phyloP scores from a whole-genome alignment of 129 eudicot species.

The Glebionis coronaria region DNA sequence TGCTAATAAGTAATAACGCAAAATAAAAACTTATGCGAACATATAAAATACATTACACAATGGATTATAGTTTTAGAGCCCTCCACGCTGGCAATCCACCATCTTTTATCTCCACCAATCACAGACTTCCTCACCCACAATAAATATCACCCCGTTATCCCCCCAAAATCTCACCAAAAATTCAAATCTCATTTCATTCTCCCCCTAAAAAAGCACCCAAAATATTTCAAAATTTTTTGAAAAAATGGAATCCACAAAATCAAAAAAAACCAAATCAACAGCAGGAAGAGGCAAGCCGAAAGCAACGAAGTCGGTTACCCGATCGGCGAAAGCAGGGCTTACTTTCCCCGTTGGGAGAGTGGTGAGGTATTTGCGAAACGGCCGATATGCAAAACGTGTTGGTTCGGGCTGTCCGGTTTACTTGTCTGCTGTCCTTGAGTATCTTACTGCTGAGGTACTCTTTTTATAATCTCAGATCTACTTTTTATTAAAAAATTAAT shows the following conservation, averaged over 20 bases:
- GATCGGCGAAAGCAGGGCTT: slow-evolving; percentile 63
- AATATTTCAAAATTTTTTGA: background rate
- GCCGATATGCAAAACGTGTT: slow-evolving; percentile 61
- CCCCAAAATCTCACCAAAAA: background rate
- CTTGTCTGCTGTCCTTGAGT: slow-evolving; percentile 70
- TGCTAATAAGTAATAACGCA: too few relatives aligned
- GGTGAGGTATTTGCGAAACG: slow-evolving; percentile 53
- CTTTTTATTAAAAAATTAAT: background rate
- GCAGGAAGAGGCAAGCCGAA: slow-evolving; percentile 52
- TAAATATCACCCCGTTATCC: background rate
- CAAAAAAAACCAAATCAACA: slow-evolving; percentile 24
- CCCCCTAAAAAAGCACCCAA: slow-evolving; percentile 3
- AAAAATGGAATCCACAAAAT: slow-evolving; percentile 24
- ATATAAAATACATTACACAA: too few relatives aligned
- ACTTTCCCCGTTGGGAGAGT: slow-evolving; percentile 68
- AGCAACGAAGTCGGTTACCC: slow-evolving; percentile 42
- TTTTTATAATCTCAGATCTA: background rate
- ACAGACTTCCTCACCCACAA: background rate
- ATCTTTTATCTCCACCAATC: slow-evolving; percentile 23
- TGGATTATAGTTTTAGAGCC: too few relatives aligned
- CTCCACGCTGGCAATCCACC: slow-evolving; percentile 39
- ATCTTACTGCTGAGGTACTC: slow-evolving; percentile 63
- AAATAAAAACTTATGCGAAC: too few relatives aligned
- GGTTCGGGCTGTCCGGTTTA: slow-evolving; percentile 68
- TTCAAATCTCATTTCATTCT: too few relatives aligned